Conservation (phyloP, 2,329 filamentous ascomycete genomes). For the Alternaria gaisen region DNA sequence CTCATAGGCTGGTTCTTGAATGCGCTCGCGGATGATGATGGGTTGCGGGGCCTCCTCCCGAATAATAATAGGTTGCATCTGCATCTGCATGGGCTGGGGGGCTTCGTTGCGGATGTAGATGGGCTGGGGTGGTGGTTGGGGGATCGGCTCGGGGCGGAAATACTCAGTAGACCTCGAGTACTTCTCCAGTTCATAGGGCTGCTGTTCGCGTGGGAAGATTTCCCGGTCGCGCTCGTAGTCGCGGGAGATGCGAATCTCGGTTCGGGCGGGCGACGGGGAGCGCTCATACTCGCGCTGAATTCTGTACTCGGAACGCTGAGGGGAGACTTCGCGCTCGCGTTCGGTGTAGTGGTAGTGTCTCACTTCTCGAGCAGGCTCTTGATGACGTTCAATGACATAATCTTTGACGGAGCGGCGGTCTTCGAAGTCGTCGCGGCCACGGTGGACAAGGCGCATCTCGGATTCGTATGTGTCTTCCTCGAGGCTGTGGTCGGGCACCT, state of each 20-base stretch:
- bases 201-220: conserved; percentile 38
- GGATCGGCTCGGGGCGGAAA: conserved; percentile 54
- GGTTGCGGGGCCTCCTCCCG: conserved; percentile 52
- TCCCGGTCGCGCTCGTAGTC: conserved; percentile 46
- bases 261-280: conserved; percentile 56
- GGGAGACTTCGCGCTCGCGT: conserved; percentile 45
- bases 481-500: conserved; percentile 58
- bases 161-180: conserved; percentile 65
- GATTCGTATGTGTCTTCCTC: conserved; percentile 55
- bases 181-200: conserved; percentile 55
- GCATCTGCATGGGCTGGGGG: conserved; percentile 57
- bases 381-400: conserved; percentile 50
- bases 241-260: conserved; percentile 44
- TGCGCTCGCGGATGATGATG: conserved; percentile 56
- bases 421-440: conserved; percentile 43
- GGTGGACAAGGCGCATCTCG: conserved; percentile 60
- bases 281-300: conserved; percentile 61
- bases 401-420: conserved; percentile 48
- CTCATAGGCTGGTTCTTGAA: conserved; percentile 66
- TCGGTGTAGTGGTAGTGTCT: conserved; percentile 51
- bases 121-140: conserved; percentile 44
- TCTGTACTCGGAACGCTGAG: conserved; percentile 59
- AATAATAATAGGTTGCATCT: conserved; percentile 57
- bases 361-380: conserved; percentile 41
- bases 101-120: conserved; percentile 62